Base-by-base conservation (phyloP, 352 stramenopile genomes). In the Blastocystis sp. region DNA sequence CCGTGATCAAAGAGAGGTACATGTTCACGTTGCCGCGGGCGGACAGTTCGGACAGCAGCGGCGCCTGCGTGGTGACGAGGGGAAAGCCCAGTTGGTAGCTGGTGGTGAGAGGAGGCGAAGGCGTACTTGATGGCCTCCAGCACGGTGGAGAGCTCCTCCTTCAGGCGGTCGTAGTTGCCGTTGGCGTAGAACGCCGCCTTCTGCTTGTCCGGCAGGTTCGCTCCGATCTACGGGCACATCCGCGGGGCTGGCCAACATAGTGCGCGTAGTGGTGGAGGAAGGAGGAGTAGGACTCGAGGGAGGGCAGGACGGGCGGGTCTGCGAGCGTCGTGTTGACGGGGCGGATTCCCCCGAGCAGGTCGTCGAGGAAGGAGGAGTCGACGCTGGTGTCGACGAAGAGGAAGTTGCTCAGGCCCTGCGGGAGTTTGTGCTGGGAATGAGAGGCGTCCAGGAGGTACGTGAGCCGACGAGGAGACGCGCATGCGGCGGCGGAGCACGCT, bases 1-100 rank as follows among this genome's bases (percentile, higher is more conserved):
- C 65, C 14, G 65, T 76, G 65, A 76, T 76, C 43, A 76, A 38
- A 59, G 65, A 76, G 3, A 76, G 38, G 43, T 76, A 76, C 65
- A 76, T 76, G 65, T 43, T 76, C 38, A 52, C 38, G n/a, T 76
- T 76, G 9, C 65, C 65, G 6, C 38, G 34, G 11, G 21, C 24
- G 19, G 65, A 21, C 9, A 76, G 43, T 42, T 43, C 65, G 9
- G 65, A 43, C 24, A 76, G 24, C 6, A 76, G 65, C 17, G 65
- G 65, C 7, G 65, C 38, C 19, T 76, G 24, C 17, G 65, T 76
- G 14, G 43, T n/a, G 52, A 76, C 38, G 9, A 42, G 10, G 9
- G 65, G 52, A 2, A 76, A 76, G 14, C 65, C 65, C 4, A 76
- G 43, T 38, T 76, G 65, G 52, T 76, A 76, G n/a, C 28, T 34